Conservation (phyloP, 75 land plant genomes). For the Chamaecyparis obtusa region DNA sequence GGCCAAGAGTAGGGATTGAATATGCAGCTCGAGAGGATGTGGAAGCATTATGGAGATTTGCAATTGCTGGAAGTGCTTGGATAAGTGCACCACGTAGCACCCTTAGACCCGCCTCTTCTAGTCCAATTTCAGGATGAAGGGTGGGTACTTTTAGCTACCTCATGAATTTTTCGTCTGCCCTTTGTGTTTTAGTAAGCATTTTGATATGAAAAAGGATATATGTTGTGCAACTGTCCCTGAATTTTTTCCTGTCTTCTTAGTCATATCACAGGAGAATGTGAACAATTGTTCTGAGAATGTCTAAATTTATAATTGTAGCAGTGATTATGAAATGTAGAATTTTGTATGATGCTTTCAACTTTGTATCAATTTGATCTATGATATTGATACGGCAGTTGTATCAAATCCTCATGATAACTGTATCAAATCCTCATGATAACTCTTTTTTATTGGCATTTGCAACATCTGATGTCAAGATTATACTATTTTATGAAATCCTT, state of each 20-base stretch:
- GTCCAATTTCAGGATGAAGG: neutral
- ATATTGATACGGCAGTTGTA: neutral
- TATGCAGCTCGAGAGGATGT: constrained; percentile 87
- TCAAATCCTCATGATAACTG: neutral
- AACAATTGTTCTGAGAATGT: neutral
- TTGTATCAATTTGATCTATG: neutral
- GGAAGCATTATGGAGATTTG: constrained; percentile 89
- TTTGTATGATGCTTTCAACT: neutral
- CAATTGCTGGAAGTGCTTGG: constrained; percentile 90
- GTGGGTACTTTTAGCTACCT: neutral
- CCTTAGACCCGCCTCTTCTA: constrained; percentile 29
- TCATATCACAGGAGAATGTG: neutral
- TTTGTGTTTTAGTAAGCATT: neutral
- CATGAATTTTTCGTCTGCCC: neutral
- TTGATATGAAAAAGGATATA: neutral
- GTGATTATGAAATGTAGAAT: neutral
- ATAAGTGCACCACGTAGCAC: constrained; percentile 93
- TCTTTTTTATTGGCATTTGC: neutral
- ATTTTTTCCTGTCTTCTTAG: neutral
- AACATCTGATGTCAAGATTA: neutral
- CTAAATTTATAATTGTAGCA: neutral
- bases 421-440: neutral
- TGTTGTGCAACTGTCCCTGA: neutral
- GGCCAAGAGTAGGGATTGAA: constrained; percentile 95
- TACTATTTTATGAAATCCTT: neutral